Conservation (phyloP, 805 yeast genomes). For the Saccharomycopsis sp. region DNA sequence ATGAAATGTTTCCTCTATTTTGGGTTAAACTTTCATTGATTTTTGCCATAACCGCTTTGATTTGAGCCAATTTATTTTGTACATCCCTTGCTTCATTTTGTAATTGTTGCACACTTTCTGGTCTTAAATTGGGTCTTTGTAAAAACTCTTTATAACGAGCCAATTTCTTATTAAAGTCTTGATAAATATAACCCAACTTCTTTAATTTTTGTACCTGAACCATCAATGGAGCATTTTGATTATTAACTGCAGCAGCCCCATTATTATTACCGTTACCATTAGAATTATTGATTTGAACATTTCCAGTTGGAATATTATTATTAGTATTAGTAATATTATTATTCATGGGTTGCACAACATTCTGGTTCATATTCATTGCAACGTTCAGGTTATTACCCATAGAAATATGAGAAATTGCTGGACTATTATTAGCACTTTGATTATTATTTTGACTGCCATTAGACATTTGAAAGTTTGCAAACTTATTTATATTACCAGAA, state of each 20-base stretch:
- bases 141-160: slow-evolving; percentile 21
- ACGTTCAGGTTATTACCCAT: no score
- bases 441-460: no score
- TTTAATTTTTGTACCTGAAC: slow-evolving; percentile 11
- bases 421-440: no score
- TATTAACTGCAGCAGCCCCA: no score
- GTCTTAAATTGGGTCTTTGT: slow-evolving; percentile 23
- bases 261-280: no score
- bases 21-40: slow-evolving; percentile 12
- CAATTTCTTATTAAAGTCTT: slow-evolving; percentile 15
- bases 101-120: slow-evolving; percentile 23
- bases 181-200: slow-evolving; percentile 6
- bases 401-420: no score
- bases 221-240: slow-evolving; percentile 8
- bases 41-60: slow-evolving; percentile 11
- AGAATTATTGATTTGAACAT: no score
- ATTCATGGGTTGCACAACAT: no score
- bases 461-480: no score
- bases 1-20: slow-evolving; percentile 16
- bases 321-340: no score
- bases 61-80: slow-evolving; percentile 24
- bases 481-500: not conserved
- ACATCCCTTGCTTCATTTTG: slow-evolving; percentile 24
- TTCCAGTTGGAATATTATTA: no score
- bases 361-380: no score